A percentile compares a stretch with the other conserved stretches of the same genome.
Evolutionary conservation across 805 yeast genomes (phyloP).

Genomic region (Saccharomycopsis microspora): DNA sequence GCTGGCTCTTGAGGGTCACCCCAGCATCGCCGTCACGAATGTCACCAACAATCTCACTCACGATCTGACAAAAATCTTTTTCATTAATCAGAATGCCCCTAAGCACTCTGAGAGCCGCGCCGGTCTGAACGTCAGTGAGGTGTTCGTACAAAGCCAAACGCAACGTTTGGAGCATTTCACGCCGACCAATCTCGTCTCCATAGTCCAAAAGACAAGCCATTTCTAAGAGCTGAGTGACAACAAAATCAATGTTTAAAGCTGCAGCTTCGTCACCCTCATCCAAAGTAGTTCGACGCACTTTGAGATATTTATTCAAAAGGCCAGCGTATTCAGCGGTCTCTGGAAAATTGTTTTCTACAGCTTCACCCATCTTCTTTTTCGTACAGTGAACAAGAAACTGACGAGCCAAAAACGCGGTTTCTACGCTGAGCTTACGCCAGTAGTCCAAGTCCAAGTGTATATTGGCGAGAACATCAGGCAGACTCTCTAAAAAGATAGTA

Average conservation of each 20-base stretch:
- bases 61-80: conserved; percentile 73
- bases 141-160: conserved; percentile 50
- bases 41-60: conserved; percentile 80
- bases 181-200: conserved; percentile 83
- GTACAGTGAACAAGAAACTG: conserved; percentile 56
- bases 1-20: conserved; percentile 20
- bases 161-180: conserved; percentile 53
- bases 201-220: conserved; percentile 69
- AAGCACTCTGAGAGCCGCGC: conserved; percentile 51
- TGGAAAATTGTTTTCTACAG: conserved; percentile 62
- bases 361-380: conserved; percentile 36
- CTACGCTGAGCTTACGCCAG: conserved; percentile 65
- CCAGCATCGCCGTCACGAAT: conserved; percentile 50
- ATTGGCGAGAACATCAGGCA: conserved; percentile 51
- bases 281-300: conserved; percentile 28
- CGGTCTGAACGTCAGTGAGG: conserved; percentile 41
- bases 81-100: conserved; percentile 66
- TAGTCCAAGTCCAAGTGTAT: conserved; percentile 51
- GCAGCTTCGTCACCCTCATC: conserved; percentile 26
- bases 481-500: conserved; percentile 44
- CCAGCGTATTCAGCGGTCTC: conserved; percentile 66
- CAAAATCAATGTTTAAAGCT: conserved; percentile 37
- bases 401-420: conserved; percentile 61
- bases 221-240: conserved; percentile 59
- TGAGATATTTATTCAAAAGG: conserved; percentile 43